Base-by-base conservation (phyloP, 192 early-diverging fungal species). In the Phycomyces blakesleeanus region DNA sequence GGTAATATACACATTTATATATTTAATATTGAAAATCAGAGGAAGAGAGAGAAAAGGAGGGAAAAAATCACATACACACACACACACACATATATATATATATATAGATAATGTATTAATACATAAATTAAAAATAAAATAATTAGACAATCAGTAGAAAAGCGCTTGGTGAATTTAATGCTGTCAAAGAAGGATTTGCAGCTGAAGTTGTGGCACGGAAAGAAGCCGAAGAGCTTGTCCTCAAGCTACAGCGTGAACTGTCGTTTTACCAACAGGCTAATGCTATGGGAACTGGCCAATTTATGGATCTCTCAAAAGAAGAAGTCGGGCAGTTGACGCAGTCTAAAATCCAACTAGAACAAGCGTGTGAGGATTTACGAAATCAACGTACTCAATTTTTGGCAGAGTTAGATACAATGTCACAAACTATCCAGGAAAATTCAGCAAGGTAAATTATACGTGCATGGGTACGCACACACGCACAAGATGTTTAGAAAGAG, bases 171-270 rank as follows among this genome's bases (percentile, higher is more conserved):
- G 79, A 77, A 47, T 74, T 66, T 53, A 67, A 64, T 49, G 54
- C 66, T 25, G 55, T 72, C 3, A 82, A 84, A 12, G 29, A 82
- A 57, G 77, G 76, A 15, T 74, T 67, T 56, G 34, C 56, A 27
- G 41, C 65, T 5, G 78, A 79, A 55, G 54, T 69, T 1, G 16
- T 55, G 15, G 57, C 66, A 4, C 29, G 78, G 12, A 64, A 59
- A 57, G 54, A 70, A 20, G 66, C 75, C 3, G 78, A 79, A 66
- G 53, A 50, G 2, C 38, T 37, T 5, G 49, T 64, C 2, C 20
- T 56, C 26, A 50, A 56, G 51, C 63, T 79, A 9, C 54, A 69
- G 20, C 57, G 44, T 42, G 59, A 70, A 60, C n/a, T 73, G 12
- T 37, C 22, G 10, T 60, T 60, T 37, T 66, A 61, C n/a, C 63